phyloP scores from a whole-genome alignment of 2,329 filamentous ascomycete genomes.

The Rhexocercosporidium sp. region DNA sequence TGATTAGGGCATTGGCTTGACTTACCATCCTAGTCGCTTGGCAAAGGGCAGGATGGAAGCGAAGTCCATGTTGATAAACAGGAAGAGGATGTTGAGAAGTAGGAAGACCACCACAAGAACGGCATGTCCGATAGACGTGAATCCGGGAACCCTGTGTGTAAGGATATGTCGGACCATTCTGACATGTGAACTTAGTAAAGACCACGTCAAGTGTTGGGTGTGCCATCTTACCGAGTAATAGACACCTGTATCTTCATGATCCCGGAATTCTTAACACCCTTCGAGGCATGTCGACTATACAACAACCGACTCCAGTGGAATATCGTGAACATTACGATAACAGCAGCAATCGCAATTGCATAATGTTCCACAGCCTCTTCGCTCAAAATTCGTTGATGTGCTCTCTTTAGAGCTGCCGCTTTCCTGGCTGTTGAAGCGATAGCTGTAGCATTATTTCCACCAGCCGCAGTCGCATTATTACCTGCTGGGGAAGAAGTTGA shows the following conservation, averaged over 20 bases:
- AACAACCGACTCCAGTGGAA: constrained; percentile 33
- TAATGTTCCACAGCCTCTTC: constrained; percentile 30
- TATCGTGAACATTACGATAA: constrained; percentile 32
- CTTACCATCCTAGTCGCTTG: constrained; percentile 37
- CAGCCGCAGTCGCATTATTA: background rate
- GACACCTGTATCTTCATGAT: constrained; percentile 28
- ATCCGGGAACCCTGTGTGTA: constrained; percentile 38
- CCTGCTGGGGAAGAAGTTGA: constrained; percentile 1
- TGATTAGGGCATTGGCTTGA: background rate
- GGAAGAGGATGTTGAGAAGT: constrained; percentile 46
- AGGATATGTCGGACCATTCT: constrained; percentile 30
- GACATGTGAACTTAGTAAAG: background rate
- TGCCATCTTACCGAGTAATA: constrained; percentile 24
- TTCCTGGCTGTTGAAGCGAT: constrained; percentile 20
- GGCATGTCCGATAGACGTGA: constrained; percentile 49
- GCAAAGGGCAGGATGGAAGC: constrained; percentile 20
- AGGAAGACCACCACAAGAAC: constrained; percentile 45
- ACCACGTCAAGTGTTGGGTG: background rate
- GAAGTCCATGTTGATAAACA: constrained; percentile 42
- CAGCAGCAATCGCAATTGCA: constrained; percentile 28
- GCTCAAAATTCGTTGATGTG: constrained; percentile 13
- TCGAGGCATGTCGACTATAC: constrained; percentile 30
- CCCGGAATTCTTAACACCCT: constrained; percentile 19
- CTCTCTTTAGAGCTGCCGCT: constrained; percentile 11
- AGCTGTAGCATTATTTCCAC: constrained; percentile 23